These are phyloP conservation scores for Alternaria viburni DNA, from an alignment of 2,329 filamentous ascomycete genomes.

Conservation along the genomic window DNA sequence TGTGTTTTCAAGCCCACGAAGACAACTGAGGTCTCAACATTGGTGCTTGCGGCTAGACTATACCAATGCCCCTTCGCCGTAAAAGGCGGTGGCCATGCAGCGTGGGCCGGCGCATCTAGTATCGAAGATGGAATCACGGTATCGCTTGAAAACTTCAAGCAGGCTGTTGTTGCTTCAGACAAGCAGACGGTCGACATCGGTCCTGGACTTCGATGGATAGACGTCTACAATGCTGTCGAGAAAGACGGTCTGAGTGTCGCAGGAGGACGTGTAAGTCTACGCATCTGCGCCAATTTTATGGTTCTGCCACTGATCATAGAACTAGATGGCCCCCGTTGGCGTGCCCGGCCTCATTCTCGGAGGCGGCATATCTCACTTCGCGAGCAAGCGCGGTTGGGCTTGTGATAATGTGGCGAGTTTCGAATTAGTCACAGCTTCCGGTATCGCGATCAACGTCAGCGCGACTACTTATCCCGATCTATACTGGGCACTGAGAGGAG, in stretches of 20 bases:
- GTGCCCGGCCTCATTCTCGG: constrained; percentile 38
- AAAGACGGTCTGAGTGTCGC: constrained; percentile 26
- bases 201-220: constrained; percentile 38
- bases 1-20: constrained; percentile 29
- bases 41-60: constrained; percentile 17
- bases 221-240: constrained; percentile 35
- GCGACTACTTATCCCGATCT: constrained; percentile 44
- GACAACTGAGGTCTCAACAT: constrained; percentile 15
- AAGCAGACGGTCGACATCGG: constrained; percentile 29
- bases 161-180: constrained; percentile 30
- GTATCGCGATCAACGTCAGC: constrained; percentile 10
- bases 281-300: neutral
- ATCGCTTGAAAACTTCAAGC: constrained; percentile 44
- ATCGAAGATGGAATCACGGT: constrained; percentile 53
- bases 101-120: constrained; percentile 48
- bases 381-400: constrained; percentile 29
- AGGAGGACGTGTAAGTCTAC: constrained; percentile 26
- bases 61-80: constrained; percentile 48
- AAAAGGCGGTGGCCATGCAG: constrained; percentile 52
- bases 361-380: constrained; percentile 30
- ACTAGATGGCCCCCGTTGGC: constrained; percentile 26
- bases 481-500: constrained; percentile 45
- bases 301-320: neutral
- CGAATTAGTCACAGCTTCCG: constrained; percentile 24
- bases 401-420: constrained; percentile 37